These are phyloP conservation scores for Carex littledalei DNA, from an alignment of 176 grass and related monocot genomes.

Conservation along the genomic window DNA sequence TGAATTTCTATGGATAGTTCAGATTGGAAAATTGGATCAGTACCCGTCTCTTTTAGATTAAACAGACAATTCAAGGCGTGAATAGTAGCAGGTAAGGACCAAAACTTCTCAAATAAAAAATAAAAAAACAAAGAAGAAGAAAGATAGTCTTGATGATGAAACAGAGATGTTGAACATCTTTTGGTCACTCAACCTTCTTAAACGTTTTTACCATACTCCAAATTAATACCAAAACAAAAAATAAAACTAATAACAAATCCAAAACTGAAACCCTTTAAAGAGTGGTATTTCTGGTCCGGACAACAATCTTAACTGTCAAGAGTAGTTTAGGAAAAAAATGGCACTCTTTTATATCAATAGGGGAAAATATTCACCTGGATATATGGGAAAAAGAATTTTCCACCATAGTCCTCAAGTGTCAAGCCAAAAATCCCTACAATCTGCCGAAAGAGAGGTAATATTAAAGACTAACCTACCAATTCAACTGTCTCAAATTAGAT, in stretches of 20 bases:
- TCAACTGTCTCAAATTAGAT: not conserved
- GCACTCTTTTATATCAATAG: not conserved
- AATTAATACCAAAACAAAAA: not conserved
- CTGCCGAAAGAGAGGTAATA: slow-evolving; percentile 27
- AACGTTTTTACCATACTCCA: not conserved
- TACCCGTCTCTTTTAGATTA: not conserved
- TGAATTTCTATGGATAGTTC: not conserved
- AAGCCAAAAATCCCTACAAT: slow-evolving; percentile 94
- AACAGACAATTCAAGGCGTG: not conserved
- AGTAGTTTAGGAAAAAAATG: not conserved
- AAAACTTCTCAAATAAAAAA: not conserved
- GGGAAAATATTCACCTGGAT: slow-evolving; percentile 40
- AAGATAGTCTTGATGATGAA: not conserved
- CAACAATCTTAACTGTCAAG: not conserved
- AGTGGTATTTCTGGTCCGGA: not conserved
- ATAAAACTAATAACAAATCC: not conserved
- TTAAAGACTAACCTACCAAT: slow-evolving; percentile 9
- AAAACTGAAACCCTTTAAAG: not conserved
- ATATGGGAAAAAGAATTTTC: slow-evolving; percentile 85
- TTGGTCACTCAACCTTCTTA: not conserved
- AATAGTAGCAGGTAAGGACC: not conserved
- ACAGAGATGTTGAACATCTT: not conserved
- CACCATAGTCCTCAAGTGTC: slow-evolving; percentile 80
- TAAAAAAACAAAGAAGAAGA: not conserved
- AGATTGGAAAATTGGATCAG: not conserved